Percentiles rank a stretch among this genome's conserved stretches.
phyloP scores from a whole-genome alignment of 345 rosid species.

The Psidium friedrichsthalianum region DNA sequence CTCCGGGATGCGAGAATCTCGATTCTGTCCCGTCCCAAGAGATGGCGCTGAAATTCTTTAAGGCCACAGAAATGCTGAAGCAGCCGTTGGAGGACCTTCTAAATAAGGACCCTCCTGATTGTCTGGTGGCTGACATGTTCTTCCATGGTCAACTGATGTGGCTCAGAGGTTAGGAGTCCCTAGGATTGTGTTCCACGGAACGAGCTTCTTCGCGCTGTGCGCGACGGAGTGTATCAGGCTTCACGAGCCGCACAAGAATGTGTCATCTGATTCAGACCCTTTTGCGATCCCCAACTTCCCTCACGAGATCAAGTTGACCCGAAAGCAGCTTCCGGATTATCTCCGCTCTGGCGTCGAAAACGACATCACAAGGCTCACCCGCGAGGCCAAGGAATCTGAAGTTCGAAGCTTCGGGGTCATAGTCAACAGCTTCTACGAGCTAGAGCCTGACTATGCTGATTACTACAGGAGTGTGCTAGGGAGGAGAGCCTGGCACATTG shows the following conservation, averaged over 20 bases:
- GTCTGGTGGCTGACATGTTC: constrained; percentile 48
- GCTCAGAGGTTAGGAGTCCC: constrained; percentile 42
- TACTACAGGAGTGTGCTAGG: constrained; percentile 1
- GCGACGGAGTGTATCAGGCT: constrained; percentile 9
- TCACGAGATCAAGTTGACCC: constrained; percentile 26
- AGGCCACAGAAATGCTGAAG: constrained; percentile 19
- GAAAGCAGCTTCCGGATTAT: constrained; percentile 14
- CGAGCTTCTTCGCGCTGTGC: constrained; percentile 26
- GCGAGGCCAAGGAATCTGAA: neutral
- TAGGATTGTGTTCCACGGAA: constrained; percentile 45
- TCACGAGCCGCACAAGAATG: constrained; percentile 26
- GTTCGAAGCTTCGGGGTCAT: constrained; percentile 2
- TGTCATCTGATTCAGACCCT: constrained; percentile 27
- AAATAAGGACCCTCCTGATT: constrained; percentile 24
- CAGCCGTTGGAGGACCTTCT: constrained; percentile 32
- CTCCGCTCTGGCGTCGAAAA: neutral
- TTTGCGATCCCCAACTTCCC: constrained; percentile 45
- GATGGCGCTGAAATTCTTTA: constrained; percentile 9
- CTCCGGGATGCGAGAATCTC: constrained; percentile 9
- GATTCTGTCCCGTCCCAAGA: neutral
- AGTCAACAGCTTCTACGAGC: constrained; percentile 8
- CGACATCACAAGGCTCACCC: neutral
- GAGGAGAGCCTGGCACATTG: constrained; percentile 4
- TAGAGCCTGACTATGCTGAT: constrained; percentile 9
- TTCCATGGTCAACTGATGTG: constrained; percentile 43